Conservation (phyloP, 257 asterid species). For the Fraxinus cuspidata region DNA sequence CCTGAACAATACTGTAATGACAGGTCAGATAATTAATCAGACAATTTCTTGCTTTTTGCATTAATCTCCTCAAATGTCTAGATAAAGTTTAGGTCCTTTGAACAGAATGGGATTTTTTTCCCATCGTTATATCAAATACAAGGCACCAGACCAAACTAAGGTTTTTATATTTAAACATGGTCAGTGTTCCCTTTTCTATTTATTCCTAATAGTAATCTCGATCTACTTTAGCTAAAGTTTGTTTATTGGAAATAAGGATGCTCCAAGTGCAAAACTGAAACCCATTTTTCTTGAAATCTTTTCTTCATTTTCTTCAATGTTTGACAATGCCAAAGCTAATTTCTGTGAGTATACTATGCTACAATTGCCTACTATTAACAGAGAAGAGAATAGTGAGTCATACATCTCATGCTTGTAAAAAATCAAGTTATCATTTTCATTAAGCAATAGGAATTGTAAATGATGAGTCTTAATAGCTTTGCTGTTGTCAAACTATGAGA, state of each 20-base stretch:
- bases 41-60: background rate
- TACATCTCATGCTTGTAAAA: background rate
- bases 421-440: background rate
- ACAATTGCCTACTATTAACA: background rate
- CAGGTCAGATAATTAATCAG: background rate
- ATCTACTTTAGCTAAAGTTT: background rate
- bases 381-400: background rate
- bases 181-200: background rate
- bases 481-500: background rate
- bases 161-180: background rate
- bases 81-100: background rate
- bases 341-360: background rate
- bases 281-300: background rate
- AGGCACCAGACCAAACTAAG: background rate
- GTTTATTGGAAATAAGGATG: background rate
- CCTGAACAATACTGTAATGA: background rate
- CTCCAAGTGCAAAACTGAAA: background rate
- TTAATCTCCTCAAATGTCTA: background rate
- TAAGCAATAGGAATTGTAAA: background rate
- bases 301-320: background rate
- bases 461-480: background rate
- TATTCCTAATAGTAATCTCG: background rate
- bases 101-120: background rate
- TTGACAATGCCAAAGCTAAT: background rate
- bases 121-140: background rate